Evolutionary conservation across 2,329 filamentous ascomycete species (phyloP).

Genomic region (Fusarium drepaniforme): DNA sequence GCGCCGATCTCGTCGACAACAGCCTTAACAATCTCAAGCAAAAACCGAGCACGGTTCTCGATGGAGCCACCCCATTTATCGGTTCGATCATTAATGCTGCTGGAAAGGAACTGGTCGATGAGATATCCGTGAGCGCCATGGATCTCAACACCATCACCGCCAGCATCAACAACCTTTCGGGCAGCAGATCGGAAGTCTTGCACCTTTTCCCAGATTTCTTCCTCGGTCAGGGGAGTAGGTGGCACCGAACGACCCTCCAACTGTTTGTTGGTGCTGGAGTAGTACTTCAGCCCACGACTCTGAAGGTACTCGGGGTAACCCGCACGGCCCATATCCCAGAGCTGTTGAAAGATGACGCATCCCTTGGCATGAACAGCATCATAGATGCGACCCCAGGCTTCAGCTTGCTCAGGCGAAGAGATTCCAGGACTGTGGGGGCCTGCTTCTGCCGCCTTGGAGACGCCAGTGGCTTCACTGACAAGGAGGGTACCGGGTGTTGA

Average conservation of each 20-base stretch:
- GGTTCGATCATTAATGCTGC: constrained; percentile 62
- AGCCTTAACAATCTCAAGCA: constrained; percentile 61
- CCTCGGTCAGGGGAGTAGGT: constrained; percentile 61
- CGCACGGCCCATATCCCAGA: constrained; percentile 73
- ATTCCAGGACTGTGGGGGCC: constrained; percentile 65
- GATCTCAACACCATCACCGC: constrained; percentile 78
- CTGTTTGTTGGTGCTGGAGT: constrained; percentile 39
- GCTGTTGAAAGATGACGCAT: constrained; percentile 71
- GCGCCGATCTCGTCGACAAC: constrained; percentile 59
- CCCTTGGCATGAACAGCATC: constrained; percentile 73
- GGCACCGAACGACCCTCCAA: constrained; percentile 37
- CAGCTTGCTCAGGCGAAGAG: constrained; percentile 67
- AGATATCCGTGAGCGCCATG: constrained; percentile 71
- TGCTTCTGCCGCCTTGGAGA: constrained; percentile 45
- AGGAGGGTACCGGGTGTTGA: constrained; percentile 57
- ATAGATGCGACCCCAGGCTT: constrained; percentile 70
- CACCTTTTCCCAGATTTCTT: constrained; percentile 76
- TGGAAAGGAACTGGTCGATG: constrained; percentile 72
- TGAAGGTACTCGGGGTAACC: constrained; percentile 29
- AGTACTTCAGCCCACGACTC: constrained; percentile 43
- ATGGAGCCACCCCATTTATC: constrained; percentile 67
- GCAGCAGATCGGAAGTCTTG: constrained; percentile 68
- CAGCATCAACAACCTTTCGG: constrained; percentile 69
- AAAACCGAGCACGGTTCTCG: constrained; percentile 64
- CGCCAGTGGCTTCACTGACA: constrained; percentile 61